A percentile compares a stretch with the other conserved stretches of the same genome.
phyloP scores from a whole-genome alignment of 2,329 filamentous ascomycete genomes.

The Penicillium glabrum region DNA sequence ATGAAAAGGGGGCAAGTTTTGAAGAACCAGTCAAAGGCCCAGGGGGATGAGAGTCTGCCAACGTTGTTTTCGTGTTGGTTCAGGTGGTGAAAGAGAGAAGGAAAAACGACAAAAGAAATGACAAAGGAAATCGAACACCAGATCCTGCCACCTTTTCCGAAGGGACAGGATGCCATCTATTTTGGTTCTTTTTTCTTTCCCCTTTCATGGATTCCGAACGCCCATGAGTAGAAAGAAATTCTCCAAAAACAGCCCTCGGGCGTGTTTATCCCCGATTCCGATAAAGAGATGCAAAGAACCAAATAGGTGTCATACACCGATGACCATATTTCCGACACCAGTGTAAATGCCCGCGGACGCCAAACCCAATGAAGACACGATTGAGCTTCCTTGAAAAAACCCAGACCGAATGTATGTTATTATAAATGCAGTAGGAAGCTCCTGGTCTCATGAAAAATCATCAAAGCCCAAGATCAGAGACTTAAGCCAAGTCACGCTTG shows the following conservation, averaged over 20 bases:
- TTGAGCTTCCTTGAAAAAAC: conserved; percentile 23
- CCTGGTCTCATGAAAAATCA: conserved; percentile 41
- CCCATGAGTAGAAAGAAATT: conserved; percentile 1
- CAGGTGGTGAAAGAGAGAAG: conserved; percentile 14
- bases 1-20: conserved; percentile 37
- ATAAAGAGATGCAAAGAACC: conserved; percentile 7
- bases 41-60: conserved; percentile 11
- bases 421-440: conserved; percentile 35
- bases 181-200: conserved; percentile 14
- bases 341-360: conserved; percentile 33
- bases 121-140: conserved; percentile 49
- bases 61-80: conserved; percentile 17
- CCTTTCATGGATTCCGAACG: conserved; percentile 11
- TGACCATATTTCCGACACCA: conserved; percentile 7
- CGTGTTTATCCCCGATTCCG: conserved; percentile 8
- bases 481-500: conserved; percentile 66
- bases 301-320: conserved; percentile 9
- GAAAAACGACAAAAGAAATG: conserved; percentile 44
- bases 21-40: conserved; percentile 45
- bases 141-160: conserved; percentile 5
- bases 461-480: conserved; percentile 22
- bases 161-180: conserved; percentile 17
- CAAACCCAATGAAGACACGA: conserved; percentile 32
- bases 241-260: conserved; percentile 1
- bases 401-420: conserved; percentile 26